A percentile compares a stretch with the other conserved stretches of the same genome.
Conservation (phyloP, 1,284 basidiomycete species). For the Leccinum solheimii region DNA sequence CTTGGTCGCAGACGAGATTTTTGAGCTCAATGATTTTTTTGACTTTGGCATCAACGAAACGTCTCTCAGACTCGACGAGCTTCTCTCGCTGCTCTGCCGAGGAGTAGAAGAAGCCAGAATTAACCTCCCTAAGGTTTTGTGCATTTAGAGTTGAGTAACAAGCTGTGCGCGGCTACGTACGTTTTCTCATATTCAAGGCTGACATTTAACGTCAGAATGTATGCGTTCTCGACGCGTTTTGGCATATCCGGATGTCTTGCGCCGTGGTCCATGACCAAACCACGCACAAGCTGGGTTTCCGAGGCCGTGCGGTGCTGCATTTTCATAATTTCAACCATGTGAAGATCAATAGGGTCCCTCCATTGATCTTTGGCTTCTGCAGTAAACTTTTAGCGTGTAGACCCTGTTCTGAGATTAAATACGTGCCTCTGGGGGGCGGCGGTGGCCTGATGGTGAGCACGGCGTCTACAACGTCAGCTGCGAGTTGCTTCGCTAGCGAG, state of each 20-base stretch:
- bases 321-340: slow-evolving; percentile 99
- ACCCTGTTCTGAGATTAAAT: slow-evolving; percentile 22
- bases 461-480: slow-evolving; percentile 94
- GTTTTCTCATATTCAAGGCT: slow-evolving; percentile 99
- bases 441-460: slow-evolving; percentile 87
- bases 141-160: slow-evolving; percentile 24
- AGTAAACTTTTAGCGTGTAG: slow-evolving; percentile 27
- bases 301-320: slow-evolving; percentile 99
- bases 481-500: slow-evolving; percentile 84
- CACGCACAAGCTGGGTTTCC: slow-evolving; percentile 96
- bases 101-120: slow-evolving; percentile 99
- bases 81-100: slow-evolving; percentile 98
- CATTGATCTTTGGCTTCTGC: slow-evolving; percentile 64
- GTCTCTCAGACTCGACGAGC: slow-evolving; percentile 95
- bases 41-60: slow-evolving; percentile 92
- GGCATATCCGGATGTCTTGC: slow-evolving; percentile 99
- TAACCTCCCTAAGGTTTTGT: slow-evolving; percentile 79
- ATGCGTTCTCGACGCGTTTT: slow-evolving; percentile 96
- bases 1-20: slow-evolving; percentile 93
- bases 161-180: slow-evolving; percentile 50
- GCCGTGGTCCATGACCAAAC: slow-evolving; percentile 94
- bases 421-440: slow-evolving; percentile 56
- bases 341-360: slow-evolving; percentile 92
- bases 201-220: slow-evolving; percentile 94
- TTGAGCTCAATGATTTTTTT: slow-evolving; percentile 98